A percentile compares a stretch with the other conserved stretches of the same genome.
phyloP scores from a whole-genome alignment of 2,329 filamentous ascomycete genomes.

The Decorospora gaudefroyi region DNA sequence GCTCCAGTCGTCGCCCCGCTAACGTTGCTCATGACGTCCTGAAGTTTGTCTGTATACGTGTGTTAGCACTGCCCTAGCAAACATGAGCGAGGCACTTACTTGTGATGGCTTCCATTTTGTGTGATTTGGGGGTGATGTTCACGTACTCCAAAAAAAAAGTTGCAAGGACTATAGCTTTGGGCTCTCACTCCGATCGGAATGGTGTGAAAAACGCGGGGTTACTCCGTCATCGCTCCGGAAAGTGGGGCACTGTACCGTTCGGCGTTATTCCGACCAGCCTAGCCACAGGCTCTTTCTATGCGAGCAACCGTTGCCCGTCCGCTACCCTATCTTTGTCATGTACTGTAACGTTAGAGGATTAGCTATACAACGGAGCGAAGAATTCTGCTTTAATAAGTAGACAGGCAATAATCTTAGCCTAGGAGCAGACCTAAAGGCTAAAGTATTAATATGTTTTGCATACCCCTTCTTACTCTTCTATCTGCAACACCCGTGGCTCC shows the following conservation, averaged over 20 bases:
- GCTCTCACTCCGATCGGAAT: constrained; percentile 42
- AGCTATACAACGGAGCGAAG: no score
- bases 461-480: no score
- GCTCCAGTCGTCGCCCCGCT: constrained; percentile 26
- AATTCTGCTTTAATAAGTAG: no score
- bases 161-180: constrained; percentile 31
- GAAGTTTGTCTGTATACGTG: constrained; percentile 37
- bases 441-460: no score
- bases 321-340: no score
- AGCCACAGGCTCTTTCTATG: no score
- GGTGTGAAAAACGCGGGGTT: constrained; percentile 30
- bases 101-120: constrained; percentile 48
- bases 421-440: no score
- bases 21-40: constrained; percentile 37
- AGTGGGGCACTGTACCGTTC: constrained; percentile 15
- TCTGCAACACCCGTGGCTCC: no score
- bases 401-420: no score
- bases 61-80: constrained; percentile 23
- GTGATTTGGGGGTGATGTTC: constrained; percentile 14
- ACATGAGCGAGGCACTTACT: constrained; percentile 22
- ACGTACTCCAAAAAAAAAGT: constrained; percentile 15
- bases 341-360: no score
- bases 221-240: constrained; percentile 45
- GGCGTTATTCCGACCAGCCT: no score
- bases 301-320: no score